Evolutionary conservation across 139 green algal species (phyloP).

Genomic region (Marvania coccoides): DNA sequence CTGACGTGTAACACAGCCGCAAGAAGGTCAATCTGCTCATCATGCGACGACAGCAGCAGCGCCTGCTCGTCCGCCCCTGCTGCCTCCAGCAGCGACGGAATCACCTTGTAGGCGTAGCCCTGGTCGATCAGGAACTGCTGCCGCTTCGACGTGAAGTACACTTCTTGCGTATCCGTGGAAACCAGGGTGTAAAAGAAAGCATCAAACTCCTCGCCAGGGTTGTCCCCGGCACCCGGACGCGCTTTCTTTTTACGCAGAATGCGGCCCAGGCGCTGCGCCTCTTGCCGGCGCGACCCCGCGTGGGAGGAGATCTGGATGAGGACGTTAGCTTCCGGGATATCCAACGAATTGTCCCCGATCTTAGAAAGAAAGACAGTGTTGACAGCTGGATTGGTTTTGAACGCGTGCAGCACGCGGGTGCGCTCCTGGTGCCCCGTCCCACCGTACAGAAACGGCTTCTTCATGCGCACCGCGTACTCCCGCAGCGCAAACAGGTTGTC

Average conservation of each 20-base stretch:
- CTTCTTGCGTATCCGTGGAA: slow-evolving; percentile 91
- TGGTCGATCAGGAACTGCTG: slow-evolving; percentile 99
- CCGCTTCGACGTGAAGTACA: slow-evolving; percentile 95
- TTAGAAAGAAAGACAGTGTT: slow-evolving; percentile 99
- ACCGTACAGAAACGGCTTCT: slow-evolving; percentile 93
- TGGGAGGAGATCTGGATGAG: slow-evolving; percentile 97
- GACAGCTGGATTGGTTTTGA: slow-evolving; percentile 85
- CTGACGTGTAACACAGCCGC: slow-evolving; percentile 49
- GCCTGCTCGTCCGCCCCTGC: slow-evolving; percentile 20
- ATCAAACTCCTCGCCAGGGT: slow-evolving; percentile 74
- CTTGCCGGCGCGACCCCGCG: slow-evolving; percentile 85
- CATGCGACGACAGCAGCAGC: slow-evolving; percentile 31
- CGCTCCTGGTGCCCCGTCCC: slow-evolving; percentile 81
- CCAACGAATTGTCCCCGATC: slow-evolving; percentile 97
- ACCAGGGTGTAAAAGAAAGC: slow-evolving; percentile 99
- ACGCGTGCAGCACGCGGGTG: slow-evolving; percentile 86
- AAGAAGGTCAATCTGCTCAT: slow-evolving; percentile 74
- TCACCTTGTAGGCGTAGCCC: slow-evolving; percentile 96
- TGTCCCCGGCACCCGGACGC: slow-evolving; percentile 22
- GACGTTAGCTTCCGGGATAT: slow-evolving; percentile 99
- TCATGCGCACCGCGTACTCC: slow-evolving; percentile 82
- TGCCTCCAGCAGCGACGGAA: slow-evolving; percentile 71
- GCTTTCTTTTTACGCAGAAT: slow-evolving; percentile 92
- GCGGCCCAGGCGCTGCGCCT: slow-evolving; percentile 92
- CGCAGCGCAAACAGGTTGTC: slow-evolving; percentile 97